A percentile compares a stretch with the other conserved stretches of the same genome.
phyloP scores from a whole-genome alignment of 306 rosid genomes.

The Medicago truncatula region DNA sequence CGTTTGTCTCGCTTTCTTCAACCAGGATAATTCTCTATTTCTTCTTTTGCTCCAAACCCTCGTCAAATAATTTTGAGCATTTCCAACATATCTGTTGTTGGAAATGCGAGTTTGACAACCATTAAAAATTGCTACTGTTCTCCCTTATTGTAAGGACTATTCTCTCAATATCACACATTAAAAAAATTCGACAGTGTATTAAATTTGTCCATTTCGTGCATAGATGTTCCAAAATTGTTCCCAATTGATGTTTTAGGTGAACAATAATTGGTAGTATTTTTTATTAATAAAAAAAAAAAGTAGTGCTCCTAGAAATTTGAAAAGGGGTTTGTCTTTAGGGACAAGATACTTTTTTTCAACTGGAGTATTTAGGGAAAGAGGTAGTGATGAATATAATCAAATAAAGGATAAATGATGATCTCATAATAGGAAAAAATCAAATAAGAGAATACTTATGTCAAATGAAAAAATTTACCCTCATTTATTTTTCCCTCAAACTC shows the following conservation, averaged over 20 bases:
- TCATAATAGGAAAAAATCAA: not conserved
- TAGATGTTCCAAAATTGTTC: not conserved
- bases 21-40: too few species aligned
- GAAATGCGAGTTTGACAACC: not conserved
- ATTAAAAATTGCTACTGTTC: not conserved
- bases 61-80: slow-evolving; percentile 46
- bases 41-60: slow-evolving; percentile 36
- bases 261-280: not conserved
- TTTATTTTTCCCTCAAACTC: slow-evolving; percentile 12
- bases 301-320: not conserved
- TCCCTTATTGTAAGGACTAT: not conserved
- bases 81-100: too few species aligned
- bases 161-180: not conserved
- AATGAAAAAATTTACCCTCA: not conserved
- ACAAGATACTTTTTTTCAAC: not conserved
- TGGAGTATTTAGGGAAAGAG: not conserved
- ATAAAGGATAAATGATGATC: not conserved
- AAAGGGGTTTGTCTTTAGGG: not conserved
- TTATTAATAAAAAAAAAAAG: too few species aligned
- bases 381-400: not conserved
- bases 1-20: slow-evolving; percentile 31
- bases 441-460: slow-evolving; percentile 10
- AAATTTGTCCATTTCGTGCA: not conserved
- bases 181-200: not conserved
- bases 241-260: not conserved